phyloP scores from a whole-genome alignment of 2,329 filamentous ascomycete species.

The Colletotrichum orbiculare region DNA sequence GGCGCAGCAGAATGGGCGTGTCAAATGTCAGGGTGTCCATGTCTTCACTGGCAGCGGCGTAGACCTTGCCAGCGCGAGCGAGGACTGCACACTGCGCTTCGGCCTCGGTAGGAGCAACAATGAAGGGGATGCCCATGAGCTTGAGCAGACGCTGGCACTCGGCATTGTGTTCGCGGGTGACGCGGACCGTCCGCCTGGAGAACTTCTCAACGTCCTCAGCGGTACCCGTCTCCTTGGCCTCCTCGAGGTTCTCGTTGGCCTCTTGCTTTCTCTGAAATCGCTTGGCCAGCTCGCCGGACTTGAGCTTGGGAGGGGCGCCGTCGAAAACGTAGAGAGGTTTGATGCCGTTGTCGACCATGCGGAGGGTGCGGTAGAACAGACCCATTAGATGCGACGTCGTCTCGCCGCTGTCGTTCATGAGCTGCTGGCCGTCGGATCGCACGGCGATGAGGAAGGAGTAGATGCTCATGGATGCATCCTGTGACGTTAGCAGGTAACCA shows the following conservation, averaged over 20 bases:
- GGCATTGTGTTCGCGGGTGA: constrained; percentile 95
- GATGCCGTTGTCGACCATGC: constrained; percentile 98
- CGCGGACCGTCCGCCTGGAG: constrained; percentile 88
- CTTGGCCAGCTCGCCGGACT: constrained; percentile 96
- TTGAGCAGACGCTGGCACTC: constrained; percentile 92
- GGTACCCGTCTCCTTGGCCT: constrained; percentile 96
- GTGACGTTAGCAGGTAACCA: background rate
- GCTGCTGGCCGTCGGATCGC: constrained; percentile 94
- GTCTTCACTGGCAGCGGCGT: constrained; percentile 95
- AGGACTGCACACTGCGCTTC: constrained; percentile 96
- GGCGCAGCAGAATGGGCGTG: constrained; percentile 87
- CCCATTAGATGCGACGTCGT: constrained; percentile 99
- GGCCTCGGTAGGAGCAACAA: constrained; percentile 94
- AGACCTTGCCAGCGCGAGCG: constrained; percentile 92
- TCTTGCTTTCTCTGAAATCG: constrained; percentile 95
- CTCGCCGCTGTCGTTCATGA: constrained; percentile 94
- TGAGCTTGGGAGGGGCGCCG: constrained; percentile 94
- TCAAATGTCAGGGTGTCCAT: constrained; percentile 99
- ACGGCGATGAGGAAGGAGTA: constrained; percentile 99
- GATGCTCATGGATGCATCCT: constrained; percentile 94
- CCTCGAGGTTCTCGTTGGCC: constrained; percentile 88
- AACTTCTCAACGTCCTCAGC: constrained; percentile 99
- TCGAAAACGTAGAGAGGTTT: constrained; percentile 99
- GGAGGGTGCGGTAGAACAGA: constrained; percentile 98
- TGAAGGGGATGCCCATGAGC: constrained; percentile 96